phyloP scores from a whole-genome alignment of 257 asterid species.

The Solanum dulcamara region DNA sequence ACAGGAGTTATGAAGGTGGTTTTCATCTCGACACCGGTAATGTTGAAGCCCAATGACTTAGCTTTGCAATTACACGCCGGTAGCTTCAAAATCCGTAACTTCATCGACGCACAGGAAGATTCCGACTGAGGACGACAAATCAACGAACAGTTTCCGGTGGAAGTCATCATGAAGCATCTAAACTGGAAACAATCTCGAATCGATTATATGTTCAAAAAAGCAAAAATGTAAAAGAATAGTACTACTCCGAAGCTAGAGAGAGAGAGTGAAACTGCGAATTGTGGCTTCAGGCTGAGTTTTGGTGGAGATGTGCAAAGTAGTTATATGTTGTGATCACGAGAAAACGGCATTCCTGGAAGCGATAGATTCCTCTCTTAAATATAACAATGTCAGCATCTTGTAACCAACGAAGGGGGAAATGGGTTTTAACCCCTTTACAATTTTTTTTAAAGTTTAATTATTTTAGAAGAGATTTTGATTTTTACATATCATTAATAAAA shows the following conservation, averaged over 20 bases:
- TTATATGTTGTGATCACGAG: neutral
- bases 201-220: neutral
- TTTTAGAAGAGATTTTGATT: neutral
- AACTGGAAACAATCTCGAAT: neutral
- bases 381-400: neutral
- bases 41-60: slow-evolving; percentile 3
- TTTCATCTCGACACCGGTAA: slow-evolving; percentile 18
- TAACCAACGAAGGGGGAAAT: neutral
- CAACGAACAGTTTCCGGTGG: slow-evolving; percentile 10
- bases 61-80: slow-evolving; percentile 6
- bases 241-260: neutral
- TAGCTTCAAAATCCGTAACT: slow-evolving; percentile 20
- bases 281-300: neutral
- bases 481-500: neutral
- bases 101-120: slow-evolving; percentile 9
- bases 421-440: neutral
- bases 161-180: slow-evolving; percentile 27
- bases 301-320: neutral
- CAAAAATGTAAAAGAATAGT: neutral
- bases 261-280: neutral
- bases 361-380: neutral
- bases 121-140: slow-evolving; percentile 8
- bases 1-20: slow-evolving; percentile 41
- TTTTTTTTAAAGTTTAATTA: too few relatives aligned
- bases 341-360: neutral